Base-by-base conservation (phyloP, 768 basidiomycete genomes). In the Tylopilus rubrobrunneus region DNA sequence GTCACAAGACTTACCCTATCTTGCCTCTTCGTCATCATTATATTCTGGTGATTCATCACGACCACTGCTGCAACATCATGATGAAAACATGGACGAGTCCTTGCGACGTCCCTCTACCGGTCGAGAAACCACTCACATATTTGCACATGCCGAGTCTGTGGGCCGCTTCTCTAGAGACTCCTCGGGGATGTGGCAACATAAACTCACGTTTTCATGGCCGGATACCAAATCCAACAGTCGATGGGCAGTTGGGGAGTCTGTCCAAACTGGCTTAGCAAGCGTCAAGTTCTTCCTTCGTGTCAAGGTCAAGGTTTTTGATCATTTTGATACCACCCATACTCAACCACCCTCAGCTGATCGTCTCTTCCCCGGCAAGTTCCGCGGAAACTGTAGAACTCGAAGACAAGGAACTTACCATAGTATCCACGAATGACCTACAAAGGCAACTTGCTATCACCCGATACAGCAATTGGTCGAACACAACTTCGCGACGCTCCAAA, bases 231-330 rank as follows among this genome's bases (percentile, higher is more conserved):
- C 85, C 4, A 78, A 78, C 53, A 83, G 79, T 62, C 82, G 86
- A 19, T 92, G 90, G 87, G 80, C 88, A 9, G 79, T 87, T 52
- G 90, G 90, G 11, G 89, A 91, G 74, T 86, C 87, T 27, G 79
- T 89, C 59, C 74, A 78, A 57, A 85, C 85, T 40, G 76, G 81
- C 48, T 68, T 86, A 59, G 83, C 80, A 14, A 78, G 80, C 49
- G 79, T 90, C 49, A 79, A 78, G 65, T 93, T 89, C 68, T 83
- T 85, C 67, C 73, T 86, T 60, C 80, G 82, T 43, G 75, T 85
- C 59, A 88, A 87, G 79, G 85, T 89, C 52, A 59, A 43, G n/a
- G 1, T n/a, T 17, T 61, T 59, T 40, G 34, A 45, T 55, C 53
- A 12, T 49, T 49, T 36, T 49, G 44, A 45, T 52, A 49, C 62